Base-by-base conservation (phyloP, 805 yeast species). In the Candida michaelii region DNA sequence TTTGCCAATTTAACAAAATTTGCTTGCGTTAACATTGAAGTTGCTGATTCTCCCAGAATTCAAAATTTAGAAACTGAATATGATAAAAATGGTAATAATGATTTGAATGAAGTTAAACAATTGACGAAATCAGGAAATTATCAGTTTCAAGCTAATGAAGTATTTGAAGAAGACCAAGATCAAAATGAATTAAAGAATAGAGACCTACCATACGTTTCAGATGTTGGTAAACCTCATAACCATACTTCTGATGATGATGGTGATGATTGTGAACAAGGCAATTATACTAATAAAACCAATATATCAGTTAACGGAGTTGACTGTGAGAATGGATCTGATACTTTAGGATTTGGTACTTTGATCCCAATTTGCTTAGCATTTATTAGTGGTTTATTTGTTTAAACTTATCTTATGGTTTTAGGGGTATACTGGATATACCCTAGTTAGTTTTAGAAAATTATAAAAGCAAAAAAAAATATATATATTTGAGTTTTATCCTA, bases 11-110 rank as follows among this genome's bases (percentile, higher is more conserved):
- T 72, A 54, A 76, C 79, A 33, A 76, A 69, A 49, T 72, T 82
- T 55, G 82, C 85, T 12, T 83, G 89, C 60, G 82, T 84, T 33
- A 76, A 77, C 49, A 80, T 83, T 46, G 65, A 65, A 44, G 51
- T 52, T 19, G 65, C 62, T 6, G 38, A 45, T 30, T 49, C 43
- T 31, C 49, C 34, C 8, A 46, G 58, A 43, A 27, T 54, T 14
- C 44, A 52, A 24, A 46, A 34, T 31, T 44, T 55, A 24, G 49
- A 52, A 25, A 31, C 41, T 18, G 58, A 55, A 34, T 55, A 50
- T 38, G 10, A 16, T 14, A 25, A 25, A 18, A 46, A 40, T 19
- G 53, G 51, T 4, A 39, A 45, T 29, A 23, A 27, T 10, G 49
- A 47, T 36, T 47, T 49, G 33, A 40, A 27, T 5, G 42, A 46